These are phyloP conservation scores for Trichoderma oligosporum DNA, from an alignment of 2,329 filamentous ascomycete species.

Conservation along the genomic window DNA sequence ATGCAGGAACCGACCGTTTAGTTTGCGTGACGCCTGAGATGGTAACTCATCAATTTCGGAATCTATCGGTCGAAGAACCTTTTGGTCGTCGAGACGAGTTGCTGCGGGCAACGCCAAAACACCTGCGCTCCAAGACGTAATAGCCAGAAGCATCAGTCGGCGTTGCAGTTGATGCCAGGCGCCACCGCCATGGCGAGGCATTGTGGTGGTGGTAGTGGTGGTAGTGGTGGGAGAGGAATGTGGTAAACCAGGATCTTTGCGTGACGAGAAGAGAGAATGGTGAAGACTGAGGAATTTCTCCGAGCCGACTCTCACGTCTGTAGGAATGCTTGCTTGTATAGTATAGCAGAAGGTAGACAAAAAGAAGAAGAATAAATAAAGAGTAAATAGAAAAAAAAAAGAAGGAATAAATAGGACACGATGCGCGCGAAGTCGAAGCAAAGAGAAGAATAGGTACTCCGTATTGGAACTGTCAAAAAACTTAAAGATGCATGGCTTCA, in stretches of 20 bases:
- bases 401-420: background rate
- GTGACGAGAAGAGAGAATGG: background rate
- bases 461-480: background rate
- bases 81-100: conserved; percentile 5
- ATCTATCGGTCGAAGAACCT: conserved; percentile 6
- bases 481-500: conserved; percentile 1
- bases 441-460: background rate
- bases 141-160: conserved; percentile 4
- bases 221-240: no score
- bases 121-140: background rate
- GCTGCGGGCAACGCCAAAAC: conserved; percentile 3
- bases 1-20: conserved; percentile 78
- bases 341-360: background rate
- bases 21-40: conserved; percentile 36
- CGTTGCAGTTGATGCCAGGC: background rate
- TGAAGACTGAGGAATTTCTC: background rate
- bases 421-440: background rate
- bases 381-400: background rate
- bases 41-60: background rate
- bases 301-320: background rate
- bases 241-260: background rate
- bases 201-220: no score
- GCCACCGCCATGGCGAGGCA: conserved; percentile 13
- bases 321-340: background rate
- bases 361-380: background rate